A percentile compares a stretch with the other conserved stretches of the same genome.
Evolutionary conservation across 2,329 filamentous ascomycete genomes (phyloP).

Genomic region (Phialocephala subalpina): DNA sequence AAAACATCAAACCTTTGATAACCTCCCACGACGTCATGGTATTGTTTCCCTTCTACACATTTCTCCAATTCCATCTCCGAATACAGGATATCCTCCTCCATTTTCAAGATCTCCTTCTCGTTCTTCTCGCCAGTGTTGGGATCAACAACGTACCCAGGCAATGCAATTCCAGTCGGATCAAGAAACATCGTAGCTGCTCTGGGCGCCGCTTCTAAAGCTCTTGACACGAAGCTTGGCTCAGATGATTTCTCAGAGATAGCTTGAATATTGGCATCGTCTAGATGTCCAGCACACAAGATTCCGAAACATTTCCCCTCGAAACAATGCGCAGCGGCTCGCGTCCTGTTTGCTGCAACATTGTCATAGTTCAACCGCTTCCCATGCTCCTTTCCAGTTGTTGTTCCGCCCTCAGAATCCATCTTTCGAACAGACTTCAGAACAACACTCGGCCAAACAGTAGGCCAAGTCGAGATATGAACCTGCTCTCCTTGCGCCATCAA

Average conservation of each 20-base stretch:
- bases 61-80: constrained; percentile 57
- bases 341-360: constrained; percentile 61
- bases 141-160: constrained; percentile 49
- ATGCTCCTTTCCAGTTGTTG: background rate
- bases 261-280: constrained; percentile 51
- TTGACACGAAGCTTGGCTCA: constrained; percentile 40
- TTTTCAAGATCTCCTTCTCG: constrained; percentile 49
- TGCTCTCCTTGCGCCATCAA: constrained; percentile 63
- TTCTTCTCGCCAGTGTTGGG: constrained; percentile 30
- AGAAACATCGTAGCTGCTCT: constrained; percentile 58
- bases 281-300: constrained; percentile 54
- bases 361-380: constrained; percentile 53
- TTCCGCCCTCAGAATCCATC: background rate
- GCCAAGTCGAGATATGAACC: constrained; percentile 63
- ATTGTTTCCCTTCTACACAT: constrained; percentile 64
- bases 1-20: constrained; percentile 65
- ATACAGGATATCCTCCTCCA: constrained; percentile 58
- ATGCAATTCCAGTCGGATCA: constrained; percentile 55
- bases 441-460: constrained; percentile 61
- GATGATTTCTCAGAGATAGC: constrained; percentile 42
- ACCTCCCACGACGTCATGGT: constrained; percentile 62
- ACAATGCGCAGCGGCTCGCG: constrained; percentile 60
- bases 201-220: constrained; percentile 48
- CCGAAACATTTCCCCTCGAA: constrained; percentile 67
- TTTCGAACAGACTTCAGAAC: constrained; percentile 10